Percentiles rank a stretch among this genome's conserved stretches.
phyloP scores from a whole-genome alignment of 768 basidiomycete species.

The Podaxis mareebaensis region DNA sequence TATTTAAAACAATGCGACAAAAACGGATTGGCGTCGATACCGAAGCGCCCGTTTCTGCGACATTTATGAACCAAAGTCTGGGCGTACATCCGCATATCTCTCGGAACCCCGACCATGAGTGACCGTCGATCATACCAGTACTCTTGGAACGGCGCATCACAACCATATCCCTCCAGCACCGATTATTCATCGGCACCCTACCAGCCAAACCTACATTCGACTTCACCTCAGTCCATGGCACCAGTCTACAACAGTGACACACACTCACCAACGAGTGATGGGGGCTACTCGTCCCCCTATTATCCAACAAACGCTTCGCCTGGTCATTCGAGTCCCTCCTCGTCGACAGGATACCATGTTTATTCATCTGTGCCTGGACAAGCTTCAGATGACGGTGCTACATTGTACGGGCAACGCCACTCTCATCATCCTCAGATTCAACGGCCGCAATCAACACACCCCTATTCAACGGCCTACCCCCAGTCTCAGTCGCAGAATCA shows the following conservation, averaged over 20 bases:
- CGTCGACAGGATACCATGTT: constrained; percentile 23
- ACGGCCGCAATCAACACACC: constrained; percentile 33
- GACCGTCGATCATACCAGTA: constrained; percentile 34
- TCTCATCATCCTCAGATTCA: constrained; percentile 25
- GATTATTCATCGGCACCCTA: constrained; percentile 9
- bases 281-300: constrained; percentile 24
- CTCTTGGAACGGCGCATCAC: constrained; percentile 32
- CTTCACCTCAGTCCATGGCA: constrained; percentile 9
- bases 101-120: constrained; percentile 25
- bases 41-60: constrained; percentile 25
- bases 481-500: constrained; percentile 39
- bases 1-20: constrained; percentile 28
- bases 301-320: constrained; percentile 22
- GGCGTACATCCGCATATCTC: constrained; percentile 2
- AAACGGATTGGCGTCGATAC: constrained; percentile 27
- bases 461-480: constrained; percentile 33
- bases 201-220: background rate
- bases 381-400: constrained; percentile 7
- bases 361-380: constrained; percentile 22
- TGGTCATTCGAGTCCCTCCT: constrained; percentile 25
- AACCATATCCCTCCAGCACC: constrained; percentile 3
- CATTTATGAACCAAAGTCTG: constrained; percentile 26
- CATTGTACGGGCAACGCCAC: constrained; percentile 15
- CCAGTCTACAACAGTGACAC: constrained; percentile 4
- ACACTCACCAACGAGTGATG: constrained; percentile 11